Percentiles rank a stretch among this genome's conserved stretches.
These are phyloP conservation scores for Hypoxylon intermedium DNA, from an alignment of 495 filamentous ascomycete species.

Conservation along the genomic window DNA sequence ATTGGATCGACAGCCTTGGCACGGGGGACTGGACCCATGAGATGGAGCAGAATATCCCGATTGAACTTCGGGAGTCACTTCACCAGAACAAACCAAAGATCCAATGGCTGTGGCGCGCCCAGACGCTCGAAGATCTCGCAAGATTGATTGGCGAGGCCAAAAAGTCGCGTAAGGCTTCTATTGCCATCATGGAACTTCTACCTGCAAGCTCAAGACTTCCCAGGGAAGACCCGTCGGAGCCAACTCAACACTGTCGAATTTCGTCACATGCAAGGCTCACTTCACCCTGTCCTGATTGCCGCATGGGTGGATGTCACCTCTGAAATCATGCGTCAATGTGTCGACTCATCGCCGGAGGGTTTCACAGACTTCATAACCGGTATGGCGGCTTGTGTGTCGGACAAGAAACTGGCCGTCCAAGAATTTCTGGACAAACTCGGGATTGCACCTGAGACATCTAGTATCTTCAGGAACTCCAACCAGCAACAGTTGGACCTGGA, in stretches of 20 bases:
- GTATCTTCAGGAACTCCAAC: conserved; percentile 1
- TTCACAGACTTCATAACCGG: conserved; percentile 5
- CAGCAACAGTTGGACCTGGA: conserved; percentile 17
- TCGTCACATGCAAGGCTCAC: conserved; percentile 33
- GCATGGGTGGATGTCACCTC: conserved; percentile 25
- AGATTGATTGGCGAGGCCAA: conserved; percentile 20
- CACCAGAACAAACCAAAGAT: conserved; percentile 15
- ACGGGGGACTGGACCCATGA: conserved; percentile 16
- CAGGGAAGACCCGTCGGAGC: conserved; percentile 23
- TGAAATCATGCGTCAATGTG: conserved; percentile 15
- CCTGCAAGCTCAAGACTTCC: conserved; percentile 24
- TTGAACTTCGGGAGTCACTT: conserved; percentile 1
- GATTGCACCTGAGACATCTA: conserved; percentile 4
- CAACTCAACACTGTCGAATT: conserved; percentile 31
- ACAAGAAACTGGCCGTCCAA: not conserved
- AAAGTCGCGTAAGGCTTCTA: conserved; percentile 19
- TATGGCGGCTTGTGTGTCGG: conserved; percentile 5
- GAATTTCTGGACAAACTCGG: conserved; percentile 7
- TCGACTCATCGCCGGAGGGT: conserved; percentile 10
- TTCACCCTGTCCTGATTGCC: conserved; percentile 16
- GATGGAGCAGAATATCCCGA: conserved; percentile 28
- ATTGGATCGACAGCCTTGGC: conserved; percentile 13
- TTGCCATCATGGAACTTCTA: conserved; percentile 21
- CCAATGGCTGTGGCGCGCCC: conserved; percentile 28
- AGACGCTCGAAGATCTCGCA: conserved; percentile 18